Base-by-base conservation (phyloP, 2,329 filamentous ascomycete genomes). In the Immersiporthe knoxdaviesiana region DNA sequence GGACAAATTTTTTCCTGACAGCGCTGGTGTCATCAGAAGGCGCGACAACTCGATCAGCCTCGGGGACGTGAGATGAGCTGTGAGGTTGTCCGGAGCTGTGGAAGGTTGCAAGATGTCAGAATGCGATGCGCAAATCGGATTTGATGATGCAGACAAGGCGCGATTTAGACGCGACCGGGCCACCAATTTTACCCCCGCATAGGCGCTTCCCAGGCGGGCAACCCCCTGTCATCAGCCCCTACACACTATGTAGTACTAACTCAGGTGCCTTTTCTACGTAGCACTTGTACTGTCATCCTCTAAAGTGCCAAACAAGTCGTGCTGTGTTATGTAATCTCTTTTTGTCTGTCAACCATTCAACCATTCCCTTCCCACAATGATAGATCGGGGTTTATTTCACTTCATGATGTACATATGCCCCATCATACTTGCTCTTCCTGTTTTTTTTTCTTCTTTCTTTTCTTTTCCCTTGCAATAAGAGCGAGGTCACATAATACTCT, bases 81-180 rank as follows among this genome's bases (percentile, higher is more conserved):
- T 50, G 60, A n/a, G 44, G 54, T 8, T 18, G 14, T 35, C 50
- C 47, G n/a, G 24, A 52, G 54, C 37, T 56, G 59, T 18, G 37
- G 44, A 14, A 35, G 39, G 61, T 61, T 63, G 21, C 30, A 50
- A 52, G 47, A 39, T 63, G 59, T 62, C 59, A 62, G 35, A 41
- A 62, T 66, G 56, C 41, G 60, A 44, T 61, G 63, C 67, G 67
- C 65, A 54, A 61, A 64, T 56, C 61, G 21, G 24, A 50, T 50
- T 47, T 63, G 65, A 66, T 70, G 68, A 70, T 70, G 68, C 68
- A 70, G 65, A 62, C 68, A 65, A 68, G 67, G 65, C 68, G 67
- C 68, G 68, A 62, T 66, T 44, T 70, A 54, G 65, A 70, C 68
- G 68, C 68, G 68, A 70, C 68, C 65, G 68, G 44, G 16, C 65